Evolutionary conservation across 345 rosid genomes (phyloP).

Genomic region (Brassica nigra): DNA sequence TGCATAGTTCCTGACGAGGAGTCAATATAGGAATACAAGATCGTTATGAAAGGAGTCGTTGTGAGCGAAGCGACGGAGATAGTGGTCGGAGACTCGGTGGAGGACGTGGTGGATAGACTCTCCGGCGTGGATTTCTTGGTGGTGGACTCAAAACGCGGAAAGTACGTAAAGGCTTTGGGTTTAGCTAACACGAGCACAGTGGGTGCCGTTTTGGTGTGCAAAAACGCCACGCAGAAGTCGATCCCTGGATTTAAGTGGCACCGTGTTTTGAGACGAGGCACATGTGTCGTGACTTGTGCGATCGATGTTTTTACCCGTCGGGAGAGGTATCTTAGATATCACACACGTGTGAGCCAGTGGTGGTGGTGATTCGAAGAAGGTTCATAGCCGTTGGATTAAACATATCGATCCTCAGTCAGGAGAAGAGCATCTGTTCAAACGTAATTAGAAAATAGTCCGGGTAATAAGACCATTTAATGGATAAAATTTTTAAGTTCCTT

Average conservation of each 20-base stretch:
- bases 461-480: background rate
- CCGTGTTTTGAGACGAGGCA: conserved; percentile 51
- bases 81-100: conserved; percentile 50
- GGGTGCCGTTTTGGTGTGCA: conserved; percentile 65
- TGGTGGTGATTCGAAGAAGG: conserved; percentile 16
- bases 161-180: conserved; percentile 60
- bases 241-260: conserved; percentile 60
- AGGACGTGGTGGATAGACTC: conserved; percentile 54
- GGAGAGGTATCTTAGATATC: conserved; percentile 69
- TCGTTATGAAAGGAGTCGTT: conserved; percentile 45
- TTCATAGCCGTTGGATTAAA: background rate
- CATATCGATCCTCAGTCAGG: background rate
- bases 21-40: conserved; percentile 58
- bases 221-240: conserved; percentile 12
- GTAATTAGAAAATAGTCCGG: background rate
- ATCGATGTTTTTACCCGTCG: conserved; percentile 69
- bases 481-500: background rate
- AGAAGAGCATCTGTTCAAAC: background rate
- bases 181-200: conserved; percentile 31
- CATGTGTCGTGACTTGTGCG: conserved; percentile 54
- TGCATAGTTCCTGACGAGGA: conserved; percentile 76
- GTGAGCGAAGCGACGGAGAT: conserved; percentile 32
- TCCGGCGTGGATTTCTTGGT: conserved; percentile 73
- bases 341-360: conserved; percentile 48
- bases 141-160: conserved; percentile 61